phyloP scores from a whole-genome alignment of 2,329 filamentous ascomycete genomes.

The Neonectria coccinea region DNA sequence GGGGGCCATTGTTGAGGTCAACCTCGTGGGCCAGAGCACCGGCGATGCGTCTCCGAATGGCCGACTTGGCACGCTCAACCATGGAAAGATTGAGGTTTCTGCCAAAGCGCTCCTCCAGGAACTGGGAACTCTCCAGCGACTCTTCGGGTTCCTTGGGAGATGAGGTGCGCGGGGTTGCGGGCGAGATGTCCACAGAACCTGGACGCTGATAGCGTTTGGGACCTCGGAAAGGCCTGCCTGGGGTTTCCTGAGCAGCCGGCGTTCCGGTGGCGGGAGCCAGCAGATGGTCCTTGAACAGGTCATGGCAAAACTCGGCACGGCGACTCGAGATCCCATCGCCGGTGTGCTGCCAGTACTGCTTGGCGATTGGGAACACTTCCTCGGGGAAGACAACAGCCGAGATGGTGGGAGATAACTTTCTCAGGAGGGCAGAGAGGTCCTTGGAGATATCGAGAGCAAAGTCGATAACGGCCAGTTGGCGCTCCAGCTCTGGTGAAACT shows the following conservation, averaged over 20 bases:
- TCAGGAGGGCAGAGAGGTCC: slow-evolving; percentile 63
- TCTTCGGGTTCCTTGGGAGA: slow-evolving; percentile 50
- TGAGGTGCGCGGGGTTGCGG: slow-evolving; percentile 33
- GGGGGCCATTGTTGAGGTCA: slow-evolving; percentile 56
- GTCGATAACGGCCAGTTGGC: slow-evolving; percentile 68
- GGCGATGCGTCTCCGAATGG: slow-evolving; percentile 87
- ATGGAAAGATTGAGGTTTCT: slow-evolving; percentile 86
- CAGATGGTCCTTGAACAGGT: slow-evolving; percentile 76
- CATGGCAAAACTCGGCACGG: slow-evolving; percentile 88
- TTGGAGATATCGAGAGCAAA: slow-evolving; percentile 71
- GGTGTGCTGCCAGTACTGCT: slow-evolving; percentile 97
- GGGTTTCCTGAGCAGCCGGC: slow-evolving; percentile 42
- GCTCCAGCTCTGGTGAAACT: slow-evolving; percentile 62
- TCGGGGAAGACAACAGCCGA: slow-evolving; percentile 79
- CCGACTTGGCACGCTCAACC: slow-evolving; percentile 84
- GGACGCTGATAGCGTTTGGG: slow-evolving; percentile 82
- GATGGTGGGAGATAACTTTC: slow-evolving; percentile 68
- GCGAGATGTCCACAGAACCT: slow-evolving; percentile 51
- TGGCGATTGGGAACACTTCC: slow-evolving; percentile 78
- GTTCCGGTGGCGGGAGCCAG: slow-evolving; percentile 52
- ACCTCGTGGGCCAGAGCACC: slow-evolving; percentile 82
- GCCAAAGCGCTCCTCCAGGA: slow-evolving; percentile 94
- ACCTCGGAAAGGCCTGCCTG: slow-evolving; percentile 68
- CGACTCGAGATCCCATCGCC: slow-evolving; percentile 94
- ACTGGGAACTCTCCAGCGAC: slow-evolving; percentile 76